Conservation (phyloP, 257 asterid species). For the Nicotiana otophora region DNA sequence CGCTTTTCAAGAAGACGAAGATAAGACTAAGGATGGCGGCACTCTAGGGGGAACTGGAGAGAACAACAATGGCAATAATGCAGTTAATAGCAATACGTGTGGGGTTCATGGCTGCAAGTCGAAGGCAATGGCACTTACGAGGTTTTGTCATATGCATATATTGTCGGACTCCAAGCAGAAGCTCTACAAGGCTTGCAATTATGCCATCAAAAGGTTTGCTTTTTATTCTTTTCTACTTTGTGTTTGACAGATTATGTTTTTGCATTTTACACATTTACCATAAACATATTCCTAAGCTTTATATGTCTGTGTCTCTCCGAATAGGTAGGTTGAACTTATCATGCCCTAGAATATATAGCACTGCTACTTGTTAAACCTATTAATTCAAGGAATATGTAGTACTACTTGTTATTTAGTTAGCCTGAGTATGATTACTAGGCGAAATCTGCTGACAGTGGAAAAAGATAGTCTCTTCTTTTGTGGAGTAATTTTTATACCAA, state of each 20-base stretch:
- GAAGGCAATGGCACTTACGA: conserved; percentile 57
- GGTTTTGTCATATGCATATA: conserved; percentile 67
- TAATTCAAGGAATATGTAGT: not conserved
- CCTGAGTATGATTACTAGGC: not conserved
- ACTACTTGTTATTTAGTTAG: not conserved
- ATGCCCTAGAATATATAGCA: not conserved
- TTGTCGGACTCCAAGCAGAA: conserved; percentile 64
- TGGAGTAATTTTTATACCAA: too few species aligned
- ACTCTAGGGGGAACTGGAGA: conserved; percentile 14
- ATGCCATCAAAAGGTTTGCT: conserved; percentile 62
- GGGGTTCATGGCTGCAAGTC: conserved; percentile 45
- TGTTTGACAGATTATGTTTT: not conserved
- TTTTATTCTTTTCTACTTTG: not conserved
- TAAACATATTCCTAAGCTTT: not conserved
- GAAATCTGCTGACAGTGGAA: not conserved
- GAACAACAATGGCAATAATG: not conserved
- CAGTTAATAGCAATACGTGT: conserved; percentile 23
- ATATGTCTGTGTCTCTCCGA: not conserved
- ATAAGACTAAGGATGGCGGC: conserved; percentile 29
- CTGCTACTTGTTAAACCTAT: not conserved
- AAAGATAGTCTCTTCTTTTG: not conserved
- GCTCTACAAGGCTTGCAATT: conserved; percentile 80
- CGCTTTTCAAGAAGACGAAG: conserved; percentile 60
- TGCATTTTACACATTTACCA: not conserved
- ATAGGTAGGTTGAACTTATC: not conserved